Conservation (phyloP, 1,139 yeast genomes). For the Eremothecium gossypii region DNA sequence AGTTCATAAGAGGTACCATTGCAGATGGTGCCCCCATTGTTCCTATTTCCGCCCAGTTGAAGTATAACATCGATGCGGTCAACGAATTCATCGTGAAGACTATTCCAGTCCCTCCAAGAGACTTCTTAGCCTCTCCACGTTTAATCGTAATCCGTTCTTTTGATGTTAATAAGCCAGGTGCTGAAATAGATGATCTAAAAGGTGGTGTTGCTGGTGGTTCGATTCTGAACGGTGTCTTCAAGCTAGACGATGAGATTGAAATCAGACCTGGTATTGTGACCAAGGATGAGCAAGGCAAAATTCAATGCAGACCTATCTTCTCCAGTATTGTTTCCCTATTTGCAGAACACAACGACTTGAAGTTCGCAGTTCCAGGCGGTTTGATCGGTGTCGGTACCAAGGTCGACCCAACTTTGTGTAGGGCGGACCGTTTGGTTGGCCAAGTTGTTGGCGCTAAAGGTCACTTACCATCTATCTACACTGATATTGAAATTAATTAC, state of each 20-base stretch:
- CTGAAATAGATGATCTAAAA: conserved; percentile 91
- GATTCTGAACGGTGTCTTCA: conserved; percentile 91
- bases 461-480: conserved; percentile 87
- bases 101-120: conserved; percentile 95
- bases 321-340: conserved; percentile 88
- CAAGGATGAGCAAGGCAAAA: conserved; percentile 84
- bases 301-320: conserved; percentile 92
- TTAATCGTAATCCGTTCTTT: conserved; percentile 96
- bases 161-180: conserved; percentile 98
- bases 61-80: conserved; percentile 97
- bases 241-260: conserved; percentile 96
- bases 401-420: conserved; percentile 96
- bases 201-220: conserved; percentile 99
- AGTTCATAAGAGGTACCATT: conserved; percentile 92
- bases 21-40: conserved; percentile 99
- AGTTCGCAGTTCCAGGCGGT: conserved; percentile 99
- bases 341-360: conserved; percentile 96
- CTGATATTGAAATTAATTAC: conserved; percentile 95
- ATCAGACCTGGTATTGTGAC: conserved; percentile 98
- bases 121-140: conserved; percentile 86
- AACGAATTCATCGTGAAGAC: conserved; percentile 92
- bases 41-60: conserved; percentile 97
- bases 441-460: conserved; percentile 98
- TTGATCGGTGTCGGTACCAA: conserved; percentile 98
- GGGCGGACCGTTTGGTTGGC: conserved; percentile 98